Percentiles rank a stretch among this genome's conserved stretches.
These are phyloP conservation scores for Leishmania arabica DNA, from an alignment of 208 protist genomes.

Conservation along the genomic window DNA sequence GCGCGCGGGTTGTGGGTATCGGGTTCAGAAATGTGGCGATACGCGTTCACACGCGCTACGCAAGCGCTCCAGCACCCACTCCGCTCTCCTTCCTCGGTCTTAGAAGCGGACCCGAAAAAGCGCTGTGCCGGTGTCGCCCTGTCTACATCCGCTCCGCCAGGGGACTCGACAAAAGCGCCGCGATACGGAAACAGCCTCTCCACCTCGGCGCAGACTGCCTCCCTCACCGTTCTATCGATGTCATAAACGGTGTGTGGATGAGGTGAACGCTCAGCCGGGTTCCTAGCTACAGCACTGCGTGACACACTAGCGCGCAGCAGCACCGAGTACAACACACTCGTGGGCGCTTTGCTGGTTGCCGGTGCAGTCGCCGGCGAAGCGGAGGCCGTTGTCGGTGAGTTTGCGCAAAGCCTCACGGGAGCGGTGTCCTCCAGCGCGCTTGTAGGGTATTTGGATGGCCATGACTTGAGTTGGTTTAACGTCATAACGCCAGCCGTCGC, in stretches of 20 bases:
- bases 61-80: conserved; percentile 1
- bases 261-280: conserved; percentile 3
- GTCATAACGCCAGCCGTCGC: conserved; percentile 3
- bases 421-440: background rate
- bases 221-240: conserved; percentile 1
- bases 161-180: conserved; percentile 16
- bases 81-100: background rate
- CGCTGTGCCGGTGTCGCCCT: background rate
- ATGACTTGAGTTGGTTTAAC: background rate
- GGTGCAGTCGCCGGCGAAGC: background rate
- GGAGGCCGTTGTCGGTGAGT: background rate
- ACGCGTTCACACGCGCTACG: background rate
- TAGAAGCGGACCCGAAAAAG: background rate
- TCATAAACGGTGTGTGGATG: conserved; percentile 9
- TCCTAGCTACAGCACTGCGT: background rate
- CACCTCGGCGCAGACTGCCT: conserved; percentile 14
- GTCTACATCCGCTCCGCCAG: background rate
- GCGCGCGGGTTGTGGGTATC: background rate
- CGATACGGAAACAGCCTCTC: conserved; percentile 19
- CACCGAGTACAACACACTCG: conserved; percentile 22
- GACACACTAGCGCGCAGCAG: conserved; percentile 5
- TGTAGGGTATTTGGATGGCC: background rate
- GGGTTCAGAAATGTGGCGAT: background rate
- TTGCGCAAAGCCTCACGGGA: background rate
- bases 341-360: background rate